A percentile compares a stretch with the other conserved stretches of the same genome.
Conservation (phyloP, 768 basidiomycete genomes). For the Tulasnella sp. region DNA sequence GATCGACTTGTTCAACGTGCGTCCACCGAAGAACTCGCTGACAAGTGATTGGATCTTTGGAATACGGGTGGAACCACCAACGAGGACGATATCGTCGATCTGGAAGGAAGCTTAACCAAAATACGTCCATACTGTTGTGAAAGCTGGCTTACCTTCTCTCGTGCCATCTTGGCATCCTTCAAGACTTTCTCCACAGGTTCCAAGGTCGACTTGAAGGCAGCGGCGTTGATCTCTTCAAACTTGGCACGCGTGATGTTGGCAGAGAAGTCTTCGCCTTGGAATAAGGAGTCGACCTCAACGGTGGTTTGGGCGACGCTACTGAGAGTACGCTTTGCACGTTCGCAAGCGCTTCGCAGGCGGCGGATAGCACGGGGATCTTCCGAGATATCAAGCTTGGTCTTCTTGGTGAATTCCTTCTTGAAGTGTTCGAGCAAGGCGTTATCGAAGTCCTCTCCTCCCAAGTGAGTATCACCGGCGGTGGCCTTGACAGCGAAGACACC, state of each 20-base stretch:
- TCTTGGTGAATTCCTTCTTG: conserved; percentile 99
- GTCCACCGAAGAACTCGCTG: conserved; percentile 97
- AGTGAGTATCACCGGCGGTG: conserved; percentile 98
- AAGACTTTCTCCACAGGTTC: conserved; percentile 99
- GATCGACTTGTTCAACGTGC: conserved; percentile 99
- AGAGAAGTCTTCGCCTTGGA: conserved; percentile 97
- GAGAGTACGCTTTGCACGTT: conserved; percentile 98
- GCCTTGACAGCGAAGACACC: conserved; percentile 99
- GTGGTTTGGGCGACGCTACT: conserved; percentile 99
- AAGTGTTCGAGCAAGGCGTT: conserved; percentile 98
- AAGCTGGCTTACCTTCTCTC: conserved; percentile 60
- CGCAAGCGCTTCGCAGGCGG: conserved; percentile 95
- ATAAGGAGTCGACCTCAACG: conserved; percentile 98
- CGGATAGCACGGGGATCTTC: conserved; percentile 96
- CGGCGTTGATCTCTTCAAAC: conserved; percentile 99
- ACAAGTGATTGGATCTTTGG: conserved; percentile 98
- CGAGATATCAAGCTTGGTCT: conserved; percentile 96
- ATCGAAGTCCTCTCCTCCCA: conserved; percentile 99
- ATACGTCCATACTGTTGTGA: background rate
- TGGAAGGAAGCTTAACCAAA: conserved; percentile 40
- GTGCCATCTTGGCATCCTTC: conserved; percentile 98
- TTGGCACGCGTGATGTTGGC: conserved; percentile 99
- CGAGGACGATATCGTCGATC: conserved; percentile 99
- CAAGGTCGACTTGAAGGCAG: conserved; percentile 93
- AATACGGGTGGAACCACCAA: conserved; percentile 99